Evolutionary conservation across 2,329 filamentous ascomycete genomes (phyloP), one percentile per base, ranked within the genome.

Genomic region (Stagonosporopsis rhizophila): DNA sequence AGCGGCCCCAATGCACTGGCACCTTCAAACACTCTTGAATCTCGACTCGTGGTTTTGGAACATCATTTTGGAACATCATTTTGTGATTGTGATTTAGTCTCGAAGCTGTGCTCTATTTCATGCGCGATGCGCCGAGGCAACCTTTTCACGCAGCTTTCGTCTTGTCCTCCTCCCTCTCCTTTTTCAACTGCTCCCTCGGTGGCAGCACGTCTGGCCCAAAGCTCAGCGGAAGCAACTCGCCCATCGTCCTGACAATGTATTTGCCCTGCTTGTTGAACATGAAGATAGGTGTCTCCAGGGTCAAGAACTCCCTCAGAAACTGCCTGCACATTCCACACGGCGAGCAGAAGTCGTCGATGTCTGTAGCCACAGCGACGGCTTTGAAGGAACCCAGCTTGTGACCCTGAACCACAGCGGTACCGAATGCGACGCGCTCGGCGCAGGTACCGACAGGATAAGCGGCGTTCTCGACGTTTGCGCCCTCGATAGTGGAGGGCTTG

Each of bases 251-350:
- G 22, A 91, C 85, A n/a, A 86, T 80, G 67, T 84, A 92, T 58
- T 88, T 85, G 2, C 88, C 89, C 60, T 92, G 84, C 74, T 88
- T 89, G 75, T 96, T 92, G 77, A 96, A 96, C 94, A 98, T 96
- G 74, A 96, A 87, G 53, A 99, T 84, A 0, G 92, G 94, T 56
- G 85, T 87, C 6, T 74, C 66, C 6, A 79, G 69, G 55, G 75
- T 74, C 58, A 79, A 74, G 44, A 83, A 83, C 68, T 83, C 81
- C 27, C 80, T 58, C 46, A 83, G 69, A 56, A 94, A 96, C 75
- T 97, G 94, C 68, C 94, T 83, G 76, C 94, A 98, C 92, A 96
- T 97, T 52, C 95, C 95, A 74, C 95, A 99, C 0, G 95, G 95
- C 40, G 75, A 79, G 62, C 71, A 75, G 37, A 71, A 74, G 25